phyloP scores from a whole-genome alignment of 2,329 filamentous ascomycete species.

The Hymenoscyphus fructigenus region DNA sequence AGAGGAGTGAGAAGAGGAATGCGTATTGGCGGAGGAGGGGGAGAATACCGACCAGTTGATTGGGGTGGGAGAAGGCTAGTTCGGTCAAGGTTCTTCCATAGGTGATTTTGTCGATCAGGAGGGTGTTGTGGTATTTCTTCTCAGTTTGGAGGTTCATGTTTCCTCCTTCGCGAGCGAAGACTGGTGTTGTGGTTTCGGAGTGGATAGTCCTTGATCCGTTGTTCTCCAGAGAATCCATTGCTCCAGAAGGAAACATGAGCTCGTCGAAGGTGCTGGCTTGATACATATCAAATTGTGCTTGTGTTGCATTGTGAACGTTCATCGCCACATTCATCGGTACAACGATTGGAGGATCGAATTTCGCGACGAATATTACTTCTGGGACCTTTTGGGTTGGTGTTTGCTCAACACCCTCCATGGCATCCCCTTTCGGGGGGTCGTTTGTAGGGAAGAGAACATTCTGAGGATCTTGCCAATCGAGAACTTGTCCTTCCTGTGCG shows the following conservation, averaged over 20 bases:
- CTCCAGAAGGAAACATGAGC: conserved; percentile 53
- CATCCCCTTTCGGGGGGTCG: conserved; percentile 42
- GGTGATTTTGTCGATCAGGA: conserved; percentile 71
- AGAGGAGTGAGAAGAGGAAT: conserved; percentile 63
- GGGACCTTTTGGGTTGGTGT: conserved; percentile 55
- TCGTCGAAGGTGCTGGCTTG: conserved; percentile 45
- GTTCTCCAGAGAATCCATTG: conserved; percentile 45
- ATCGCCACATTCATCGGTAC: conserved; percentile 65
- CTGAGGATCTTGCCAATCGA: conserved; percentile 74
- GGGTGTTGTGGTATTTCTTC: conserved; percentile 53
- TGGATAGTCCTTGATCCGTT: conserved; percentile 58
- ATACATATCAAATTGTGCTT: conserved; percentile 57
- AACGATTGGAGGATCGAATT: conserved; percentile 71
- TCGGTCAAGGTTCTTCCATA: conserved; percentile 66
- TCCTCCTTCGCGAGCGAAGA: conserved; percentile 35
- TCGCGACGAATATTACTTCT: conserved; percentile 72
- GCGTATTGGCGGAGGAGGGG: conserved; percentile 75
- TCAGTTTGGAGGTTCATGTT: conserved; percentile 12
- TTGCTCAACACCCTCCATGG: conserved; percentile 55
- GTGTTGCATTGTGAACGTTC: conserved; percentile 59
- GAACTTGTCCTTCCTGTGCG: conserved; percentile 40
- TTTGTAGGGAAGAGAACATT: conserved; percentile 57
- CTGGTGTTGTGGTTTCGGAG: conserved; percentile 47
- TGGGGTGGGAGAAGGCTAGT: conserved; percentile 75
- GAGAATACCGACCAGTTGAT: conserved; percentile 72